Percentiles rank a stretch among this genome's conserved stretches.
These are phyloP conservation scores for Pholiota microspora DNA, from an alignment of 768 basidiomycete species.

Conservation along the genomic window DNA sequence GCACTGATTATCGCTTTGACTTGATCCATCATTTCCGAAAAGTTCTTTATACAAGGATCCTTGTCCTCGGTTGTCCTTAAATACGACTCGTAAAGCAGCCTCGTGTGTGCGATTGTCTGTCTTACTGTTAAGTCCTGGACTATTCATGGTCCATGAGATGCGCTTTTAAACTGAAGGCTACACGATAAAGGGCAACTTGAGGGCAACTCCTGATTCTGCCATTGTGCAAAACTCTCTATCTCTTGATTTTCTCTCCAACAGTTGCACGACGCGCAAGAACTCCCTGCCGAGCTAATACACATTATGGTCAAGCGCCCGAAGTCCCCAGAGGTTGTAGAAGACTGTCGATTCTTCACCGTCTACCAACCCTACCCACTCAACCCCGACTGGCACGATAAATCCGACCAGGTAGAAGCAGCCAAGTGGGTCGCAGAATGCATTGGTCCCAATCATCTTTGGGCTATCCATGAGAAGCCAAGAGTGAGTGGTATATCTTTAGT, in stretches of 20 bases:
- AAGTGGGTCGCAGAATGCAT: conserved; percentile 49
- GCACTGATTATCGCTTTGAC: conserved; percentile 4
- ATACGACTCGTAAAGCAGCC: neutral
- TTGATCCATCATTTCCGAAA: neutral
- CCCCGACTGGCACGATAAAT: conserved; percentile 40
- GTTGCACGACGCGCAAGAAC: neutral
- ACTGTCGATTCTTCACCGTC: conserved; percentile 45
- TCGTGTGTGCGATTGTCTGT: neutral
- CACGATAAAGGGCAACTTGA: neutral
- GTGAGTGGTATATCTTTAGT: conserved; percentile 32
- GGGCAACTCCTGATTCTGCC: neutral
- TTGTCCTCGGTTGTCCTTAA: neutral
- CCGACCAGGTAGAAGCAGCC: conserved; percentile 38
- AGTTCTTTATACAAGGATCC: too few species aligned
- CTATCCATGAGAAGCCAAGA: conserved; percentile 47
- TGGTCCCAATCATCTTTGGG: conserved; percentile 34
- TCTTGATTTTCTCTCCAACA: neutral
- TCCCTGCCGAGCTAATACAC: neutral
- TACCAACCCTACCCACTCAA: conserved; percentile 49
- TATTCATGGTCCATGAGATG: neutral
- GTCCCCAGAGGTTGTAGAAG: conserved; percentile 39
- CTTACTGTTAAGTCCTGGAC: neutral
- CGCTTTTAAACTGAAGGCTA: neutral
- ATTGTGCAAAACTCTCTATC: neutral
- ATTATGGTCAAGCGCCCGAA: conserved; percentile 40